Evolutionary conservation across 2,329 filamentous ascomycete genomes (phyloP).

Genomic region (Lanzia echinophila): DNA sequence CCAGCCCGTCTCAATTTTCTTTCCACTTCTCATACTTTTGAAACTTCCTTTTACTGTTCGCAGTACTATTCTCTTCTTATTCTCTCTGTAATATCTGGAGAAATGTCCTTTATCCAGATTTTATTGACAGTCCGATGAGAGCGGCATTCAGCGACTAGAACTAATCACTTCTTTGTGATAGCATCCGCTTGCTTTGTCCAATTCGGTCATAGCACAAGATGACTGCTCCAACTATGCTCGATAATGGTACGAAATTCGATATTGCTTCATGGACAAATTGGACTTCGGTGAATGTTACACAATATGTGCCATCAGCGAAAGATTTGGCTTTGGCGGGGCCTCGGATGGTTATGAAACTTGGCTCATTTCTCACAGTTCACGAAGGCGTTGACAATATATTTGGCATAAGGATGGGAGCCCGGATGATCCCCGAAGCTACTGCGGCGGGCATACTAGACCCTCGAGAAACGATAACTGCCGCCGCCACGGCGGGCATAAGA

Average conservation of each 20-base stretch:
- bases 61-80: neutral
- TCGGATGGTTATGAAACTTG: conserved; percentile 61
- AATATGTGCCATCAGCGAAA: conserved; percentile 56
- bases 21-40: conserved; percentile 3
- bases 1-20: neutral
- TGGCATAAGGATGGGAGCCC: conserved; percentile 47
- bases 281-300: conserved; percentile 45
- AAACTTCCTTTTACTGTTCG: neutral
- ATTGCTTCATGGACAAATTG: conserved; percentile 49
- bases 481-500: conserved; percentile 35
- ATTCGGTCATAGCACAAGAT: conserved; percentile 12
- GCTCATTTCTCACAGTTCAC: conserved; percentile 53
- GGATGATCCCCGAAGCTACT: conserved; percentile 53
- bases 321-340: conserved; percentile 65
- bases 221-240: conserved; percentile 19
- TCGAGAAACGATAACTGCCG: conserved; percentile 34
- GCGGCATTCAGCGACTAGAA: conserved; percentile 1
- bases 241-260: conserved; percentile 31
- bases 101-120: conserved; percentile 6
- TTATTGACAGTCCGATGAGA: conserved; percentile 8
- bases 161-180: conserved; percentile 6
- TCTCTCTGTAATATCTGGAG: neutral
- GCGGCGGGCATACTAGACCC: conserved; percentile 35
- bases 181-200: neutral
- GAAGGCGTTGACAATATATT: conserved; percentile 52